Evolutionary conservation across 2,329 filamentous ascomycete species (phyloP), one percentile per base, ranked within the genome.

Genomic region (Diaporthe sp.): DNA sequence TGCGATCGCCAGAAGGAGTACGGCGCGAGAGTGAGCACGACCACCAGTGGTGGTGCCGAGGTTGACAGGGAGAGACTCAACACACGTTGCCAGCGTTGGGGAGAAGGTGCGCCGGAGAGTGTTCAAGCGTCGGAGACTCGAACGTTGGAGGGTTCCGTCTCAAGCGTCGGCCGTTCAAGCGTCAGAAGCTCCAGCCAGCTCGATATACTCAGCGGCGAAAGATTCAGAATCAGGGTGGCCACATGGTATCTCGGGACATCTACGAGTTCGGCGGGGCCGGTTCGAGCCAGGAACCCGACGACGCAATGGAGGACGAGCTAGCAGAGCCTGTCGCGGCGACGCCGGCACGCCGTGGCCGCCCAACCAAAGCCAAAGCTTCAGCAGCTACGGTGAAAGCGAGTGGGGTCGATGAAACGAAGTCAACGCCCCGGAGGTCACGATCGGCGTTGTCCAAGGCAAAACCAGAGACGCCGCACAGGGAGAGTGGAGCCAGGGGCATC

Each of bases 381-480:
- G 75, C 78, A 12, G 77, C 77, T 49, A 69, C 72, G 25, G 42
- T 22, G 13, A 59, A 69, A 28, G 37, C 39, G 25, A 74, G 72
- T 19, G 55, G 75, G 77, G 31, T 74, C 46, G n/a, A 81, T 62
- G 80, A 79, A 55, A 80, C 81, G 37, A 83, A 82, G 2, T 82
- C 83, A 6, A 87, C 85, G 37, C 75, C 75, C 1, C 70, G 57
- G 5, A 51, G 57, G 2, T 3, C 74, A 0, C 85, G 85, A 7
- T 59, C 49, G 7, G 28, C 58, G 8, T 39, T 53, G 46, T 79
- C 77, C 19, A 81, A 82, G 17, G 77, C 79, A 37, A 82, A 81
- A 5, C 81, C 84, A 9, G 79, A 82, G 65, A 89, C 88, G 0
- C 87, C 87, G 0, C 79, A 83, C 17, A 87, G 82, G 73, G 76